Evolutionary conservation across 331 rosid genomes (phyloP).

Genomic region (Acacia pycnantha): DNA sequence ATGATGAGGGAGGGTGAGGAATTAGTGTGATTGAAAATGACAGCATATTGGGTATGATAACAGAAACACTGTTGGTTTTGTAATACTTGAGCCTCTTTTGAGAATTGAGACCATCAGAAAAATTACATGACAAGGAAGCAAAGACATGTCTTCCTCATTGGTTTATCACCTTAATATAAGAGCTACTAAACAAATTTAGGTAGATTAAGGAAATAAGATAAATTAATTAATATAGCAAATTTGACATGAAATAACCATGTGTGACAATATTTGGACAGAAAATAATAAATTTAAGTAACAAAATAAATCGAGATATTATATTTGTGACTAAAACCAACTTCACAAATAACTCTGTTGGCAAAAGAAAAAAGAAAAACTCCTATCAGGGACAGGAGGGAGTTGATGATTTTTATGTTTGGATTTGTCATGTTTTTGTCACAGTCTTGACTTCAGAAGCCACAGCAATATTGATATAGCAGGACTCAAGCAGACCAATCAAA

Average conservation of each 20-base stretch:
- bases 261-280: neutral
- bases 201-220: too few relatives aligned
- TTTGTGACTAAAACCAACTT: too few relatives aligned
- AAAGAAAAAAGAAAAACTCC: too few relatives aligned
- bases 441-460: neutral
- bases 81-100: neutral
- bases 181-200: neutral
- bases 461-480: neutral
- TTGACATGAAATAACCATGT: neutral
- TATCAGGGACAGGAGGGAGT: neutral
- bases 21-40: neutral
- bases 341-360: too few relatives aligned
- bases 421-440: neutral
- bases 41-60: neutral
- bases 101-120: neutral
- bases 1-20: neutral
- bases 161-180: neutral
- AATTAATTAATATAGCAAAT: too few relatives aligned
- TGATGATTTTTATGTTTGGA: neutral
- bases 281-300: too few relatives aligned
- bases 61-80: neutral
- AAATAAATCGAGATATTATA: too few relatives aligned
- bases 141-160: neutral
- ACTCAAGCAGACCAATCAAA: neutral
- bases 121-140: neutral